Evolutionary conservation across 495 filamentous ascomycete genomes (phyloP), one percentile per base, ranked within the genome.

Genomic region (Podospora conica): DNA sequence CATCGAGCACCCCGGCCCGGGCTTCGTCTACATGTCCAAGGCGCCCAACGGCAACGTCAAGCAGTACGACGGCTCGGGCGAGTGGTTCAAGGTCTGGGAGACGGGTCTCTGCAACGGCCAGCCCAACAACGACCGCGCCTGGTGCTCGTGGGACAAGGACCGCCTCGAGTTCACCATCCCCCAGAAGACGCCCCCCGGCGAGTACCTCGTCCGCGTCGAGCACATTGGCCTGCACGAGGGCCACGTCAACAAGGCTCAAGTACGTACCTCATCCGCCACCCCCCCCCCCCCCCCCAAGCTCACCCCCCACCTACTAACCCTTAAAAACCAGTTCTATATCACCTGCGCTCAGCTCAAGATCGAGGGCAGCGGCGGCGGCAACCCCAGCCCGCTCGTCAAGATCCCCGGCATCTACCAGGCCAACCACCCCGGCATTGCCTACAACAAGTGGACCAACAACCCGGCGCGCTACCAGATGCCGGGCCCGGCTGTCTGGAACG

Each of bases 161-260:
- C 67, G 68, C 11, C 73, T 84, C 61, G 77, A 79, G 61, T 85
- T 84, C 71, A 78, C 76, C 53, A 80, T 86, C 66, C 84, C 84
- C 3, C 71, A 63, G 53, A 74, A 72, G 61, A 76, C 79, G 9
- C 79, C 81, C 18, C 73, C 73, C 7, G 85, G 85, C 57, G 80
- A 86, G 67, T 87, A 86, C 69, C 80, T 87, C 53, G 72, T 86
- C 62, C 78, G 84, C 10, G 76, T 80, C 40, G 84, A 87, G 69
- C 83, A 85, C 64, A 82, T 86, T 62, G 84, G 78, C n/a, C 73
- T 85, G 64, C 83, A 85, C 69, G 76, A 78, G 69, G 72, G 71
- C 55, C 72, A 73, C 69, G 63, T 65, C 62, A 74, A 74, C 20
- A 73, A 73, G 21, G 75, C 81, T 1, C 33, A 48, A 2, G n/a